Base-by-base conservation (phyloP, 805 yeast species). In the Metschnikowia reukaufii region DNA sequence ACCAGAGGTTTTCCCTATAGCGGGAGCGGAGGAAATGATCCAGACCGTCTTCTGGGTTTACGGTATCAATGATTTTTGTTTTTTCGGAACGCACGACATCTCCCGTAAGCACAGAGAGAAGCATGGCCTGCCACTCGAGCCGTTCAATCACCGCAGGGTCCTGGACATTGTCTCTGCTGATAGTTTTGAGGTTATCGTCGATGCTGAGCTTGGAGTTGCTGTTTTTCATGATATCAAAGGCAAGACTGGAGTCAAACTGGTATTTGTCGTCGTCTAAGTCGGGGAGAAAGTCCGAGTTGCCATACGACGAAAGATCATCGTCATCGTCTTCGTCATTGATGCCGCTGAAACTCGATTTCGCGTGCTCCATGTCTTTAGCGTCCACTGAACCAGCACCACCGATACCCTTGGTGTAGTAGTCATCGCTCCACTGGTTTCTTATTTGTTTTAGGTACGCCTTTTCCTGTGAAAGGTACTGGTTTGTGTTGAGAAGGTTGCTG, bases 81-180 rank as follows among this genome's bases (percentile, higher is more conserved):
- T 92, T 94, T 60, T 94, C 99, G 10, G 92, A 84, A 30, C 85
- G 79, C 17, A 94, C 90, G 44, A 94, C 96, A 65, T 94, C 98
- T 56, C 99, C 98, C 2, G 95, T 92, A 30, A 94, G 77, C 3
- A 94, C 98, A 2, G 90, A 78, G 9, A 87, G 78, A 40, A 94
- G 74, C 96, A 94, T 89, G 0, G 92, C 80, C 66, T 94, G 98
- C 99, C 99, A 94, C 66, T 90, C 96, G 10, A 91, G 71, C 40
- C 98, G 76, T 61, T 90, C 97, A 9, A 82, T 58, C 6, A 84
- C 82, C 12, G 70, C 68, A 1, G 78, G 76, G 54, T 73, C 76
- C 39, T 70, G 74, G 17, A 67, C 62, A 18, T 57, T 62, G 67
- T 65, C 78, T 55, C 62, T 48, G 56, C 67, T 57, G 52, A 73